Evolutionary conservation across 352 stramenopile genomes (phyloP).

Genomic region (Paralagenidium karlingii): DNA sequence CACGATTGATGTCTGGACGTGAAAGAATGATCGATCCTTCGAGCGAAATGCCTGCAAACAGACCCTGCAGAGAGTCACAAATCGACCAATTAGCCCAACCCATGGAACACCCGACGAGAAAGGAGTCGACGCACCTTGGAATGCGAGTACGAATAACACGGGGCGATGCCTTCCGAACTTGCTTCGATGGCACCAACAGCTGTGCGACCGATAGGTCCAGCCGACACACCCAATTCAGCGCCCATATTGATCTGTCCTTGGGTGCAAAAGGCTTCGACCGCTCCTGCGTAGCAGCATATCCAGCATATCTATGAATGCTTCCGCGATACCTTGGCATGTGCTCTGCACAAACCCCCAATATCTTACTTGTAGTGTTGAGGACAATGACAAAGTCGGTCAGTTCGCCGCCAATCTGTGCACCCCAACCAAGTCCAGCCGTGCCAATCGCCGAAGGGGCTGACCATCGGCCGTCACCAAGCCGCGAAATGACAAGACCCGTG

Average conservation of each 20-base stretch:
- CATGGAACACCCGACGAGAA: neutral
- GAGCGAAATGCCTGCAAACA: slow-evolving; percentile 83
- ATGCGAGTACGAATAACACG: slow-evolving; percentile 88
- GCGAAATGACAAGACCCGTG: slow-evolving; percentile 89
- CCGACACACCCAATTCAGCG: slow-evolving; percentile 77
- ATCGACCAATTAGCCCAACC: neutral
- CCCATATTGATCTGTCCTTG: slow-evolving; percentile 85
- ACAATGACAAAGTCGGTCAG: slow-evolving; percentile 92
- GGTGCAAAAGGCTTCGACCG: slow-evolving; percentile 77
- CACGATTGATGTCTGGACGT: slow-evolving; percentile 82
- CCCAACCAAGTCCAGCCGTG: slow-evolving; percentile 82
- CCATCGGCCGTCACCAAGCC: slow-evolving; percentile 88
- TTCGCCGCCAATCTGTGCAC: slow-evolving; percentile 85
- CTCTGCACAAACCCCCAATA: no score
- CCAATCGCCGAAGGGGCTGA: slow-evolving; percentile 92
- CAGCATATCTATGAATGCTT: neutral
- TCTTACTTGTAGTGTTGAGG: slow-evolving; percentile 77
- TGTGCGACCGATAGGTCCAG: slow-evolving; percentile 84
- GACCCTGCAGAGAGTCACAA: slow-evolving; percentile 28
- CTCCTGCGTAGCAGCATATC: slow-evolving; percentile 5
- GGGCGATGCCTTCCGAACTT: slow-evolving; percentile 66
- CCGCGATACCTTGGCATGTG: neutral
- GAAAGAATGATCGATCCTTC: slow-evolving; percentile 85
- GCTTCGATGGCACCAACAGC: slow-evolving; percentile 61
- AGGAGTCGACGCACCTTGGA: no score